Evolutionary conservation across 2,329 filamentous ascomycete species (phyloP).

Genomic region (Neobulgaria alba): DNA sequence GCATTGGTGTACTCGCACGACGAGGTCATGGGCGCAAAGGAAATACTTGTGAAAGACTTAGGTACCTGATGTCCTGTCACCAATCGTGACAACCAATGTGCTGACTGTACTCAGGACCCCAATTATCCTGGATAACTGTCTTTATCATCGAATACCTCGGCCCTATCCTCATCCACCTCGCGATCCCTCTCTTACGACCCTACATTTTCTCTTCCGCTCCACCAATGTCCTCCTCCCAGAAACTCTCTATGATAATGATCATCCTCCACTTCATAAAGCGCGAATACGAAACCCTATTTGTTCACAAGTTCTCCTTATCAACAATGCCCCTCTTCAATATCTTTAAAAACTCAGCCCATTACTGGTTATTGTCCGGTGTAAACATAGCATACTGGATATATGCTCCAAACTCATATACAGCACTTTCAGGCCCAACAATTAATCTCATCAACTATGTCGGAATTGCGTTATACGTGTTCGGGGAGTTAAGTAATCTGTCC

Average conservation of each 20-base stretch:
- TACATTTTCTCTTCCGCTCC: slow-evolving; percentile 54
- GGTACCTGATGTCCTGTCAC: slow-evolving; percentile 44
- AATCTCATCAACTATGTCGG: slow-evolving; percentile 53
- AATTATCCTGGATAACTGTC: slow-evolving; percentile 88
- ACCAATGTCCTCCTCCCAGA: slow-evolving; percentile 58
- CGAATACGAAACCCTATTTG: slow-evolving; percentile 86
- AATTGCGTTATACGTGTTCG: slow-evolving; percentile 63
- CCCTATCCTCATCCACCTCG: slow-evolving; percentile 77
- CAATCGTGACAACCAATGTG: neutral
- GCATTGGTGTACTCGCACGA: slow-evolving; percentile 42
- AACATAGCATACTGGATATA: slow-evolving; percentile 83
- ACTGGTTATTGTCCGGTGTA: slow-evolving; percentile 78
- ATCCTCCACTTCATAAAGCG: slow-evolving; percentile 86
- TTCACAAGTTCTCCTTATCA: slow-evolving; percentile 89
- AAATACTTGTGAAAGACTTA: slow-evolving; percentile 85
- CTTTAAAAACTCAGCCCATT: slow-evolving; percentile 91
- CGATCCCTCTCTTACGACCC: slow-evolving; percentile 62
- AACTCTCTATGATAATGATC: slow-evolving; percentile 65
- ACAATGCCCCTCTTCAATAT: slow-evolving; percentile 91
- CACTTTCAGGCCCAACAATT: slow-evolving; percentile 32
- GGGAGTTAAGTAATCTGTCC: slow-evolving; percentile 72
- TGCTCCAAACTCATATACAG: slow-evolving; percentile 61
- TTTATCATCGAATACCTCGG: slow-evolving; percentile 94
- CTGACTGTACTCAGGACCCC: slow-evolving; percentile 51
- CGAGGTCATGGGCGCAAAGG: slow-evolving; percentile 39